Conservation (phyloP, 1,284 basidiomycete genomes). For the Kwoniella shivajii region DNA sequence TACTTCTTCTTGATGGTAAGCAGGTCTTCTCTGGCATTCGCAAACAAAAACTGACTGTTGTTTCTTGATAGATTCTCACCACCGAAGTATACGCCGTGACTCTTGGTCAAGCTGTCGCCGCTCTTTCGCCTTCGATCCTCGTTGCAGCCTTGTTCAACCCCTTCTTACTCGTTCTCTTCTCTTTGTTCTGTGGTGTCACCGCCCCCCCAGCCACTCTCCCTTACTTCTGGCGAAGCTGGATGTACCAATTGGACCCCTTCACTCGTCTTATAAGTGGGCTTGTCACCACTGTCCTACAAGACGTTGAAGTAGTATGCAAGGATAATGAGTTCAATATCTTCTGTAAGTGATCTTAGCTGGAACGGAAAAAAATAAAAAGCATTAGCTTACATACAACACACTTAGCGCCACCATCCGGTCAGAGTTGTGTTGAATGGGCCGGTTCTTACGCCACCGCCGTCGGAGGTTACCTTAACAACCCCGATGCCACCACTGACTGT, state of each 20-base stretch:
- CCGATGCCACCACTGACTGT: conserved; percentile 51
- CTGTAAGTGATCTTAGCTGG: no score
- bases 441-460: conserved; percentile 64
- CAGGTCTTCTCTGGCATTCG: conserved; percentile 2
- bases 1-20: conserved; percentile 62
- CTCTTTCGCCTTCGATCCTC: conserved; percentile 63
- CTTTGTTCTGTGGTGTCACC: conserved; percentile 78
- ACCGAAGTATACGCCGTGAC: conserved; percentile 76
- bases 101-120: conserved; percentile 69
- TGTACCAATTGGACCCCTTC: conserved; percentile 57
- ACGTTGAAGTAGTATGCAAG: conserved; percentile 68
- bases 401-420: conserved; percentile 65
- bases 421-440: conserved; percentile 75
- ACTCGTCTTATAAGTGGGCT: conserved; percentile 72
- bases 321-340: conserved; percentile 70
- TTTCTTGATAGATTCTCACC: conserved; percentile 61
- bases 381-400: not conserved
- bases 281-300: conserved; percentile 77
- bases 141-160: conserved; percentile 74
- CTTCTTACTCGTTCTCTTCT: conserved; percentile 68
- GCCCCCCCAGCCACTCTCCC: conserved; percentile 65
- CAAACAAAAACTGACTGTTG: conserved; percentile 54
- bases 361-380: not conserved
- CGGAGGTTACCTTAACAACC: conserved; percentile 80
- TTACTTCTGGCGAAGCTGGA: conserved; percentile 71